Percentiles rank a stretch among this genome's conserved stretches.
Evolutionary conservation across 2,329 filamentous ascomycete species (phyloP).

Genomic region (Elsinoe necatrix): DNA sequence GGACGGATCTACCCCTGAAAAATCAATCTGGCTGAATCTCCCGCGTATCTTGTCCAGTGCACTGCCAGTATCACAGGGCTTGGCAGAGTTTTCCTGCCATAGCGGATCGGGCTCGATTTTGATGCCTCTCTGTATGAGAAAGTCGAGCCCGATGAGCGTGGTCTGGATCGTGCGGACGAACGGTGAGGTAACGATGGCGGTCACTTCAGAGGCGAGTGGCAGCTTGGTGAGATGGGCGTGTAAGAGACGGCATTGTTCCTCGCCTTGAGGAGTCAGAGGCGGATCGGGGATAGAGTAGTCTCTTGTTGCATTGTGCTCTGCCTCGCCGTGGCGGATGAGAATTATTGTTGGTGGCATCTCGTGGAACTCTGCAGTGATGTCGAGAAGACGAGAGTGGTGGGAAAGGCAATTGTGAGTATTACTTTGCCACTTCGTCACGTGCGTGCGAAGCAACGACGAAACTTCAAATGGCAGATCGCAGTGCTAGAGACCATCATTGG

Average conservation of each 20-base stretch:
- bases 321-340: slow-evolving; percentile 36
- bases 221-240: slow-evolving; percentile 30
- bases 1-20: slow-evolving; percentile 47
- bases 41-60: slow-evolving; percentile 35
- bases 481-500: too few relatives aligned
- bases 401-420: neutral
- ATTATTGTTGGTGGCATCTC: slow-evolving; percentile 38
- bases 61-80: slow-evolving; percentile 55
- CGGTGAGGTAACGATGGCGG: slow-evolving; percentile 53
- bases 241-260: slow-evolving; percentile 35
- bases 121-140: slow-evolving; percentile 48
- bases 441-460: too few relatives aligned
- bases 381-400: neutral
- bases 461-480: neutral
- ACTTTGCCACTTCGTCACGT: neutral
- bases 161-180: slow-evolving; percentile 61
- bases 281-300: slow-evolving; percentile 38
- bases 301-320: slow-evolving; percentile 17
- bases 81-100: slow-evolving; percentile 51
- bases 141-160: slow-evolving; percentile 49
- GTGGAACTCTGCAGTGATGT: neutral
- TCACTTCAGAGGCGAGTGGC: slow-evolving; percentile 37
- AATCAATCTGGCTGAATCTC: slow-evolving; percentile 51
- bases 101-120: slow-evolving; percentile 50
- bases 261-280: slow-evolving; percentile 34